These are phyloP conservation scores for Vitis riparia DNA, from an alignment of 164 flowering plant genomes.

Conservation along the genomic window DNA sequence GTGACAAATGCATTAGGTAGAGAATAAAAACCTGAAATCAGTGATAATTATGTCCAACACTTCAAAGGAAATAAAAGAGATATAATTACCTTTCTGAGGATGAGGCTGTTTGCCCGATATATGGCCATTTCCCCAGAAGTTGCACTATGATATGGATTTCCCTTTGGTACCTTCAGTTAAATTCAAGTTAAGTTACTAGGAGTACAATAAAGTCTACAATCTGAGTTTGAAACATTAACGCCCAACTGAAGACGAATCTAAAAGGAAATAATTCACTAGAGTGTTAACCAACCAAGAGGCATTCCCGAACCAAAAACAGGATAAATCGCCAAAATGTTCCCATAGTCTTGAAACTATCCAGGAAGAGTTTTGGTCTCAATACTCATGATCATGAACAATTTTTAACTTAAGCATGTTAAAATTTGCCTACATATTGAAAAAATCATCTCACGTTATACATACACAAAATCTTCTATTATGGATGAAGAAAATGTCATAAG, in stretches of 20 bases:
- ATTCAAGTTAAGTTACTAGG: conserved; percentile 6
- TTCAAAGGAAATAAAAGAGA: not conserved
- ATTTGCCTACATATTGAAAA: no score
- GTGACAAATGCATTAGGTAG: not conserved
- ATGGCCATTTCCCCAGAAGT: conserved; percentile 96
- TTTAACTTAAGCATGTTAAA: no score
- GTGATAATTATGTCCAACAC: not conserved
- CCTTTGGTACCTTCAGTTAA: conserved; percentile 79
- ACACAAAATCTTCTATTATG: no score
- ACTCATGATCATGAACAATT: no score
- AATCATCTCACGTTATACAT: no score
- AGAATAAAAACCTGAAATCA: not conserved
- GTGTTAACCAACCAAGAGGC: not conserved
- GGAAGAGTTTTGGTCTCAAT: no score
- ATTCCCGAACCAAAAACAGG: not conserved
- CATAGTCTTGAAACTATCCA: no score
- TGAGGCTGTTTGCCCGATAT: conserved; percentile 82
- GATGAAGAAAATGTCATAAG: no score
- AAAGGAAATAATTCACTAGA: not conserved
- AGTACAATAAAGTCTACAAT: not conserved
- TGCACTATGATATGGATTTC: conserved; percentile 98
- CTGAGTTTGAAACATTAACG: not conserved
- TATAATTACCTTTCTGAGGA: conserved; percentile 68
- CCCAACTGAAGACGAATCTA: not conserved
- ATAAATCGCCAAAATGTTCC: no score